Evolutionary conservation across 2,329 filamentous ascomycete species (phyloP).

Genomic region (Penicillium olsonii): DNA sequence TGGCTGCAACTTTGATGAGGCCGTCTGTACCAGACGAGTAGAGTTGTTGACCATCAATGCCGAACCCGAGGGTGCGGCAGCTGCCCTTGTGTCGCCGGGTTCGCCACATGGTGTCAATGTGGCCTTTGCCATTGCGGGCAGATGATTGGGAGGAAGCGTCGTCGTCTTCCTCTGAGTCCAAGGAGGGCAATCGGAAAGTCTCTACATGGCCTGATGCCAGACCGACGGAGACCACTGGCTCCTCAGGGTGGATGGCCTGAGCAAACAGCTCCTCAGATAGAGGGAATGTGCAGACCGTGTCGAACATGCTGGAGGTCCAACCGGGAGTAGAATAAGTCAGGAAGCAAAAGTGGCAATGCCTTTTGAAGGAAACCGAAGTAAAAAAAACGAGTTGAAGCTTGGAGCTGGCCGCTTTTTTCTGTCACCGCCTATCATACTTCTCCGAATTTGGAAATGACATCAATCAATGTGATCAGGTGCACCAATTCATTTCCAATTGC

Average conservation of each 20-base stretch:
- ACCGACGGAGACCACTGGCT: constrained; percentile 83
- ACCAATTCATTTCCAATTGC: background rate
- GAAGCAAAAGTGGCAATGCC: background rate
- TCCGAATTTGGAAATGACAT: constrained; percentile 7
- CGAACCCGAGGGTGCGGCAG: constrained; percentile 79
- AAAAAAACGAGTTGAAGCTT: constrained; percentile 10
- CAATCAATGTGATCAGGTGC: constrained; percentile 4
- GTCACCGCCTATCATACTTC: constrained; percentile 8
- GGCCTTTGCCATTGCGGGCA: constrained; percentile 65
- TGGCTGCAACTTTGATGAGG: constrained; percentile 62
- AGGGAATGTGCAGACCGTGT: constrained; percentile 87
- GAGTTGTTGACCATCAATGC: constrained; percentile 70
- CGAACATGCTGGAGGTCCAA: constrained; percentile 64
- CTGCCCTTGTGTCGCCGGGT: constrained; percentile 92
- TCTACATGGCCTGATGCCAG: constrained; percentile 83
- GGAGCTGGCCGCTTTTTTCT: constrained; percentile 18
- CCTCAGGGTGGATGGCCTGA: constrained; percentile 80
- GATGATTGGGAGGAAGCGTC: constrained; percentile 44
- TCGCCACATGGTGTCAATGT: constrained; percentile 81
- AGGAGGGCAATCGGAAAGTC: constrained; percentile 72
- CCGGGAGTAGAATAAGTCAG: background rate
- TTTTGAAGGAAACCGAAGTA: background rate
- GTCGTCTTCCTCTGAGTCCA: constrained; percentile 52
- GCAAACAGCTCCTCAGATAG: constrained; percentile 84
- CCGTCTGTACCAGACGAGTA: constrained; percentile 64